Percentiles rank a stretch among this genome's conserved stretches.
phyloP scores from a whole-genome alignment of 768 basidiomycete genomes.

The Rhodotorula kratochvilovae region DNA sequence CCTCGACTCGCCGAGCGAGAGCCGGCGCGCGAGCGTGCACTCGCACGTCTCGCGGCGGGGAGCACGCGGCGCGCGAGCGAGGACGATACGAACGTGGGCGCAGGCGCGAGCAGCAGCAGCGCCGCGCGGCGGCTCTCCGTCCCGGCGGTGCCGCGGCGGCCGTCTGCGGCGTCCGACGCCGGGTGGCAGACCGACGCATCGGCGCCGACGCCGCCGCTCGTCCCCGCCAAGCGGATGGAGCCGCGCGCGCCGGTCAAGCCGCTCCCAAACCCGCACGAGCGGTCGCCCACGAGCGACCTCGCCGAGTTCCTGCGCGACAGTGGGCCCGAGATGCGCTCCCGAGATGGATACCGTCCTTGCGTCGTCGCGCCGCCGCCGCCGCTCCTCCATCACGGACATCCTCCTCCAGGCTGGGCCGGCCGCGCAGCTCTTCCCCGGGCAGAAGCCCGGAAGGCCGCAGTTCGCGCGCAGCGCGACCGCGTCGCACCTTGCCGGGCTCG shows the following conservation, averaged over 20 bases:
- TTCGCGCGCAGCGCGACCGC: background rate
- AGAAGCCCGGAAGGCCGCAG: no score
- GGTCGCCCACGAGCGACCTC: conserved; percentile 10
- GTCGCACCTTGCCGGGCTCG: background rate
- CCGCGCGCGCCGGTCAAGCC: conserved; percentile 8
- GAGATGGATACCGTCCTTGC: conserved; percentile 5
- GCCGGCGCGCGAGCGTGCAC: conserved; percentile 11
- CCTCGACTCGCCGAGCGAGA: background rate
- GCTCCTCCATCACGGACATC: background rate
- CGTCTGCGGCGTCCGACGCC: no score
- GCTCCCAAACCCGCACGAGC: background rate
- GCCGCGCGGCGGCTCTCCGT: background rate
- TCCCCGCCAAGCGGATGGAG: background rate
- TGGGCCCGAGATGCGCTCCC: conserved; percentile 13
- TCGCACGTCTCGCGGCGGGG: background rate
- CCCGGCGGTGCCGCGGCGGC: background rate
- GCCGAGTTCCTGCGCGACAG: conserved; percentile 28
- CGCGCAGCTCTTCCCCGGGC: conserved; percentile 1
- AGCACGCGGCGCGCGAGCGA: background rate
- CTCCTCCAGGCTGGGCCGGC: background rate
- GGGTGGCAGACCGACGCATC: no score
- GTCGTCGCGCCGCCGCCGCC: background rate
- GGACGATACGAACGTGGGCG: no score
- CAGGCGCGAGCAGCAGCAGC: background rate
- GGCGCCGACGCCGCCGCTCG: background rate